These are phyloP conservation scores for Choiromyces venosus DNA, from an alignment of 495 filamentous ascomycete species.

Conservation along the genomic window DNA sequence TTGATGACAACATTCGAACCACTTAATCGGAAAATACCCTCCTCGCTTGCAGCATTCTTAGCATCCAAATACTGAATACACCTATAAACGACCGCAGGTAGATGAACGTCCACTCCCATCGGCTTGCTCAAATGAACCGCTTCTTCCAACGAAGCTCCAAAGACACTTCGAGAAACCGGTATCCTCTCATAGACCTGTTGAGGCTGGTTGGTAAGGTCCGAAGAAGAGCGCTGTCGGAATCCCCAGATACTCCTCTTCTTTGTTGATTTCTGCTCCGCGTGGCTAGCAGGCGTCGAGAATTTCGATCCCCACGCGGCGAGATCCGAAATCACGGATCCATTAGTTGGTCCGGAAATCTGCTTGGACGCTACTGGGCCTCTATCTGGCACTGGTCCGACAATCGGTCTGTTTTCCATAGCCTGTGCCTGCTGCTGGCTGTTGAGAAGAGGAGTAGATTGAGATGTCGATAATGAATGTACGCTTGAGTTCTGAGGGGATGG, in stretches of 20 bases:
- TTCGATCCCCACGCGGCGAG: constrained; percentile 69
- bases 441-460: constrained; percentile 42
- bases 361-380: constrained; percentile 45
- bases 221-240: constrained; percentile 65
- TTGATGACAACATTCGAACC: constrained; percentile 94
- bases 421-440: not conserved
- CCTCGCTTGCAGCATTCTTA: constrained; percentile 76
- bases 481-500: constrained; percentile 48
- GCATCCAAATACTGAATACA: constrained; percentile 88
- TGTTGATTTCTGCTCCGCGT: constrained; percentile 65
- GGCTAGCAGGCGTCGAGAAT: constrained; percentile 10
- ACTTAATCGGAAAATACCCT: constrained; percentile 93
- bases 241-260: constrained; percentile 94
- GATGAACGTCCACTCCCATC: constrained; percentile 59
- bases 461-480: constrained; percentile 23
- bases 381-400: constrained; percentile 16
- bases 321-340: constrained; percentile 79
- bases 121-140: constrained; percentile 77
- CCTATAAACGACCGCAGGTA: constrained; percentile 95
- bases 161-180: constrained; percentile 50
- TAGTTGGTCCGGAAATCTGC: constrained; percentile 79
- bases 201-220: constrained; percentile 48
- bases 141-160: constrained; percentile 79
- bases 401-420: not conserved
- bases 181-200: constrained; percentile 33